Evolutionary conservation across 176 grass and related monocot genomes (phyloP).

Genomic region (Cenchrus purpureus): DNA sequence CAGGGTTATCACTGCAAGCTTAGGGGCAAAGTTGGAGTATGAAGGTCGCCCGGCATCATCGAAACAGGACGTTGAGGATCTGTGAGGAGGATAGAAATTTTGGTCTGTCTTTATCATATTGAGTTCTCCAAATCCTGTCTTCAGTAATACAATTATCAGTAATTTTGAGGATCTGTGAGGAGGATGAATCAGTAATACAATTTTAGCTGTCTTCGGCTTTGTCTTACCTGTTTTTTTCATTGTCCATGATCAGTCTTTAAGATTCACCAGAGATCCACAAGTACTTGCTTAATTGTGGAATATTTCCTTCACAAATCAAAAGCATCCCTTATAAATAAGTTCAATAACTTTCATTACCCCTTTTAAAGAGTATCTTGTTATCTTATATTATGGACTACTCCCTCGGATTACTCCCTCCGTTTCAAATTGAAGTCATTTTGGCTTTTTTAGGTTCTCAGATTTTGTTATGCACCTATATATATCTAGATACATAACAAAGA

Average conservation of each 20-base stretch:
- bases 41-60: slow-evolving; percentile 57
- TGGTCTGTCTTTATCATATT: neutral
- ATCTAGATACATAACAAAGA: too few relatives aligned
- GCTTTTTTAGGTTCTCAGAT: too few relatives aligned
- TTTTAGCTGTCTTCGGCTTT: neutral
- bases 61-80: slow-evolving; percentile 51
- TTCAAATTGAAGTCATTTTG: too few relatives aligned
- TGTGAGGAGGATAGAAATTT: slow-evolving; percentile 23
- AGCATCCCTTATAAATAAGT: neutral
- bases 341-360: neutral
- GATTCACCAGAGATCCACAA: neutral
- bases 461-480: too few relatives aligned
- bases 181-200: neutral
- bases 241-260: neutral
- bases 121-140: neutral
- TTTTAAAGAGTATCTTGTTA: neutral
- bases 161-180: neutral
- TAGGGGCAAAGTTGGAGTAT: slow-evolving; percentile 70
- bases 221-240: neutral
- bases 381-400: neutral
- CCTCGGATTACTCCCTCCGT: too few relatives aligned
- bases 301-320: neutral
- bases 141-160: neutral
- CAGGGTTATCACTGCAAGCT: slow-evolving; percentile 65
- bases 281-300: neutral